Percentiles rank a stretch among this genome's conserved stretches.
Conservation (phyloP, 2,329 filamentous ascomycete species). For the Neonectria coccinea region DNA sequence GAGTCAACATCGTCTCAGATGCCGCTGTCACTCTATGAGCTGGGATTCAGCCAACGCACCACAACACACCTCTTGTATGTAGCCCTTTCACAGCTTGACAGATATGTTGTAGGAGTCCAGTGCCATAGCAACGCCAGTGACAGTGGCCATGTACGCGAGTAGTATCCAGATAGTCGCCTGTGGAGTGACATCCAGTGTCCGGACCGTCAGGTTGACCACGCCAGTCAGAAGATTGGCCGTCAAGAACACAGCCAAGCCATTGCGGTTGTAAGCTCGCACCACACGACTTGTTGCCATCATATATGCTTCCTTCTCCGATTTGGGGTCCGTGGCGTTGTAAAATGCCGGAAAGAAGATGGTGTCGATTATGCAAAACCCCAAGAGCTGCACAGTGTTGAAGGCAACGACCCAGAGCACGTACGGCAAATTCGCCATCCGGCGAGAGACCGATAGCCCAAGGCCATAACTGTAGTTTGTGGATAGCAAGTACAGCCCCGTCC, state of each 20-base stretch:
- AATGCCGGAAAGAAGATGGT: constrained; percentile 80
- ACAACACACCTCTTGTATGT: not conserved
- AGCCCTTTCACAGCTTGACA: constrained; percentile 70
- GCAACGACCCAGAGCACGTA: constrained; percentile 94
- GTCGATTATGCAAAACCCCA: constrained; percentile 83
- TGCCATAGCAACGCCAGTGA: constrained; percentile 76
- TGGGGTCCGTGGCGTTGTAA: constrained; percentile 67
- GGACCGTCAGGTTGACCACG: constrained; percentile 85
- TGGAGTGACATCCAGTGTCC: constrained; percentile 79
- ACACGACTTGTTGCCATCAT: constrained; percentile 81
- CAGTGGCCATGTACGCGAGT: constrained; percentile 73
- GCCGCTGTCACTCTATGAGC: constrained; percentile 1
- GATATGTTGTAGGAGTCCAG: constrained; percentile 75
- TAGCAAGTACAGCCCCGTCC: constrained; percentile 77
- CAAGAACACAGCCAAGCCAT: constrained; percentile 87
- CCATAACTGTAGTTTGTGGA: constrained; percentile 77
- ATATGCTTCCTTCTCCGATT: constrained; percentile 72
- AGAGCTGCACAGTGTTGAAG: constrained; percentile 87
- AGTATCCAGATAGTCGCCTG: constrained; percentile 78
- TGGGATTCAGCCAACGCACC: not conserved
- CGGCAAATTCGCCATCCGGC: constrained; percentile 90
- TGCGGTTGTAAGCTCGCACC: constrained; percentile 87
- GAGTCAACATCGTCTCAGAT: constrained; percentile 5
- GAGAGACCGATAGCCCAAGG: constrained; percentile 81
- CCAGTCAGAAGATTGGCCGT: constrained; percentile 91